These are phyloP conservation scores for Orbilia oligospora DNA, from an alignment of 2,329 filamentous ascomycete genomes.

Conservation along the genomic window DNA sequence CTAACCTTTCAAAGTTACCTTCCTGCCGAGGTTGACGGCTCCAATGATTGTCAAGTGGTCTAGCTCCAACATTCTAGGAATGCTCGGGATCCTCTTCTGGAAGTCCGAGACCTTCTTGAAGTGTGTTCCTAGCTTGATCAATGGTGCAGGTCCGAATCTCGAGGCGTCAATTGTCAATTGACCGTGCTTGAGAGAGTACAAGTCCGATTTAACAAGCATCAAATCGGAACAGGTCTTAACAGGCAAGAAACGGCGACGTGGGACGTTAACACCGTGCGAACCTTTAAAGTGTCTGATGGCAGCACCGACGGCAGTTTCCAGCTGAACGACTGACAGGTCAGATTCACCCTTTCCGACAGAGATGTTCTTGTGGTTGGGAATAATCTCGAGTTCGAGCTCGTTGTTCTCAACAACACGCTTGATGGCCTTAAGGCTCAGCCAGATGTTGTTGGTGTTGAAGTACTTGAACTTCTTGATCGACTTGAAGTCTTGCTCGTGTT, in stretches of 20 bases:
- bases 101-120: slow-evolving; percentile 99
- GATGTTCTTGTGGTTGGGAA: slow-evolving; percentile 98
- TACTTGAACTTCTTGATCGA: slow-evolving; percentile 99
- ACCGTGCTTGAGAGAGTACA: slow-evolving; percentile 98
- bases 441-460: slow-evolving; percentile 99
- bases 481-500: slow-evolving; percentile 99
- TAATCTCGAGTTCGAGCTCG: slow-evolving; percentile 99
- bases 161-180: slow-evolving; percentile 97
- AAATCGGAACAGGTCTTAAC: slow-evolving; percentile 99
- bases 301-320: slow-evolving; percentile 97
- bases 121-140: slow-evolving; percentile 98
- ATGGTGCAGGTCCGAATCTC: slow-evolving; percentile 94
- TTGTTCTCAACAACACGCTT: slow-evolving; percentile 99
- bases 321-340: slow-evolving; percentile 95
- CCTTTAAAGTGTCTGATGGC: slow-evolving; percentile 99
- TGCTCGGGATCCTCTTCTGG: slow-evolving; percentile 87
- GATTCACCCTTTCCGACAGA: slow-evolving; percentile 99
- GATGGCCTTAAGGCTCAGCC: slow-evolving; percentile 97
- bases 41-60: slow-evolving; percentile 98
- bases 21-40: slow-evolving; percentile 94
- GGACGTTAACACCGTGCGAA: slow-evolving; percentile 98
- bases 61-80: slow-evolving; percentile 90
- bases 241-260: slow-evolving; percentile 95
- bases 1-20: slow-evolving; percentile 89
- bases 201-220: slow-evolving; percentile 99